Evolutionary conservation across 1,284 basidiomycete species (phyloP), one percentile per base, ranked within the genome.

Genomic region (Ceratobasidium papillatum): DNA sequence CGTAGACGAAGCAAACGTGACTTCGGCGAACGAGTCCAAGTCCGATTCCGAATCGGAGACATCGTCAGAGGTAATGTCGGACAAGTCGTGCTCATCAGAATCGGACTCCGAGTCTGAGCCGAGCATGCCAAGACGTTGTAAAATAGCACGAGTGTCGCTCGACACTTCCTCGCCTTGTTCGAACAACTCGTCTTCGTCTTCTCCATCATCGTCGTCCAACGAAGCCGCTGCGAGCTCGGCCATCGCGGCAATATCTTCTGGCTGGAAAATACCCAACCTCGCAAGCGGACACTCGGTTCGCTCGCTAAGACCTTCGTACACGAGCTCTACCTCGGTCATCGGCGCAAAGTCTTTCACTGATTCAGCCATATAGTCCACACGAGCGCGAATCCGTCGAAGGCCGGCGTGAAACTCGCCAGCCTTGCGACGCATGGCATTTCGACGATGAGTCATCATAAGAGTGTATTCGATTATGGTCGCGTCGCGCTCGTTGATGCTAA

Each of bases 181-280:
- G 84, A 85, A 3, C 85, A 85, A 76, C 81, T 81, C 27, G 78
- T 84, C 47, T 78, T 84, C 43, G 84, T 84, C 41, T 80, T 81
- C 79, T 61, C 78, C 79, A 5, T 76, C 75, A 25, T 76, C 78
- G 68, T 54, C 79, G 80, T 54, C 80, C 78, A 77, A 75, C 78
- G 19, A 78, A 76, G n/a, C 71, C 79, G 49, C 78, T 79, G 17
- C 77, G 77, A 45, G 34, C 38, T 22, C 76, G 78, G 19, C 75
- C 76, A 51, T 78, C 19, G 47, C 54, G 51, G 49, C 47, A 25
- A 74, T 22, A n/a, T 74, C 62, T 43, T 74, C 64, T 25, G 25
- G 45, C 45, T 65, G 73, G 36, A 66, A 61, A 34, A 66, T 74
- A 25, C 73, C 64, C 3, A 59, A 27, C 30, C 58, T 43, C 45